phyloP scores from a whole-genome alignment of 345 rosid species.

The Moricandia arvensis region DNA sequence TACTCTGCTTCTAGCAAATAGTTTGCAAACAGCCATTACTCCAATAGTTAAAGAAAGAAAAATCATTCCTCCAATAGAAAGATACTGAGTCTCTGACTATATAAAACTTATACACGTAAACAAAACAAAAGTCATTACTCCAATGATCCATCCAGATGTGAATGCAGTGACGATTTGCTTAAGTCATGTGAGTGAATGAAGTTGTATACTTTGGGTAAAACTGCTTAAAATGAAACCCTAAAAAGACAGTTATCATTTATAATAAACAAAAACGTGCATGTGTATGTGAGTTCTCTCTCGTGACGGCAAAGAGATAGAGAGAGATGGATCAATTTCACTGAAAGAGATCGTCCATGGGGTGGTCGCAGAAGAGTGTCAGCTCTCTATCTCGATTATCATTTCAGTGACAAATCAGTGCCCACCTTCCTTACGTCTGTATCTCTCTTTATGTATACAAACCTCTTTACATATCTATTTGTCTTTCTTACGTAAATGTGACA shows the following conservation, averaged over 20 bases:
- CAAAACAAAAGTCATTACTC: constrained; percentile 11
- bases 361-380: constrained; percentile 41
- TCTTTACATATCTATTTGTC: constrained; percentile 17
- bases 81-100: neutral
- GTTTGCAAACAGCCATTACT: neutral
- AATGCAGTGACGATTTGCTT: constrained; percentile 8
- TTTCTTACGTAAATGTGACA: constrained; percentile 6
- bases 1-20: neutral
- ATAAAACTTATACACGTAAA: constrained; percentile 1
- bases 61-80: neutral
- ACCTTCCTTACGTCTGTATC: constrained; percentile 33
- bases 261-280: neutral
- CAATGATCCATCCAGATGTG: constrained; percentile 1
- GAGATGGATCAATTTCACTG: constrained; percentile 39
- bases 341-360: constrained; percentile 42
- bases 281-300: constrained; percentile 2
- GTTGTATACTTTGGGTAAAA: constrained; percentile 20
- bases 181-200: constrained; percentile 23
- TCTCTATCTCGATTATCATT: constrained; percentile 34
- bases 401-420: constrained; percentile 33
- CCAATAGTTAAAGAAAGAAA: neutral
- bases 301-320: constrained; percentile 47
- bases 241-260: neutral
- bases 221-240: constrained; percentile 2
- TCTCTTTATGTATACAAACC: constrained; percentile 11